Evolutionary conservation across 2,329 filamentous ascomycete genomes (phyloP).

Genomic region (Colletotrichum sansevieriae): DNA sequence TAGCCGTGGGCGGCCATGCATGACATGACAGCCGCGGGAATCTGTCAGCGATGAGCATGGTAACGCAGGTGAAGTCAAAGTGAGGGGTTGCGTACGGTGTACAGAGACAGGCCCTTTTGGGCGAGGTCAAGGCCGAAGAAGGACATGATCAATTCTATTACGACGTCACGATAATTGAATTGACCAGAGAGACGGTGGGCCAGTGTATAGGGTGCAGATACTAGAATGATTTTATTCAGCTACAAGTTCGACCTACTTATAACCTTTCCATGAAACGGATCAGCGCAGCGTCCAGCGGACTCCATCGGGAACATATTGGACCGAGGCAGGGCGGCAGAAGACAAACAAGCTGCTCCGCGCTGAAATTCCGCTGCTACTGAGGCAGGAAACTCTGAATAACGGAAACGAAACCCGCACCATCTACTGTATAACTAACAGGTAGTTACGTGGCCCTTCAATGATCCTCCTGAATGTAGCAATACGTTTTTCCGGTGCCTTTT

Average conservation of each 20-base stretch:
- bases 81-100: slow-evolving; percentile 45
- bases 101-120: slow-evolving; percentile 52
- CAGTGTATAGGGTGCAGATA: too few relatives aligned
- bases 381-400: not conserved
- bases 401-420: not conserved
- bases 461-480: too few relatives aligned
- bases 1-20: slow-evolving; percentile 54
- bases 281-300: not conserved
- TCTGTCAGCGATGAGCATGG: slow-evolving; percentile 45
- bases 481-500: too few relatives aligned
- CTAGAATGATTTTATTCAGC: too few relatives aligned
- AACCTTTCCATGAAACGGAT: not conserved
- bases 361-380: not conserved
- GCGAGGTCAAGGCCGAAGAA: slow-evolving; percentile 51
- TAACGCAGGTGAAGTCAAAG: slow-evolving; percentile 18
- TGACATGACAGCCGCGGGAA: slow-evolving; percentile 56
- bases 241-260: too few relatives aligned
- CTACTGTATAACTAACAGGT: not conserved
- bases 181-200: too few relatives aligned
- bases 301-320: not conserved
- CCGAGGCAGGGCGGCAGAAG: not conserved
- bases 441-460: slow-evolving; percentile 1
- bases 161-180: not conserved
- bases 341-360: too few relatives aligned
- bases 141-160: slow-evolving; percentile 38